Evolutionary conservation across 2,329 filamentous ascomycete genomes (phyloP).

Genomic region (Fusarium sp.): DNA sequence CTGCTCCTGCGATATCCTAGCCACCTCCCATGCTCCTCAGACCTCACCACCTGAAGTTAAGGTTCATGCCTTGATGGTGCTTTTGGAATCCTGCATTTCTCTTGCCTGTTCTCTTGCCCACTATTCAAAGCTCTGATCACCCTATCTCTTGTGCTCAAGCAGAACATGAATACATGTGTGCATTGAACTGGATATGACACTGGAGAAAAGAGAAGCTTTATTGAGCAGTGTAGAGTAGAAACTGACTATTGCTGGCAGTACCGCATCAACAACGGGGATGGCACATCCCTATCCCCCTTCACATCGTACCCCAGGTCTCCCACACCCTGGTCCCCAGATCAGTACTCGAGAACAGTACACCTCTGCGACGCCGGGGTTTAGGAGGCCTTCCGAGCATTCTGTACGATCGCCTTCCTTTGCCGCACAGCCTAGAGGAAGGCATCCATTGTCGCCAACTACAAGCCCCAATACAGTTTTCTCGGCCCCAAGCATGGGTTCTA

Average conservation of each 20-base stretch:
- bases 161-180: constrained; percentile 10
- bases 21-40: constrained; percentile 11
- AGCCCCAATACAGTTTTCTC: constrained; percentile 62
- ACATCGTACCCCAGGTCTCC: constrained; percentile 62
- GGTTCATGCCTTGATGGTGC: constrained; percentile 3
- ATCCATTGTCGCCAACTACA: constrained; percentile 66
- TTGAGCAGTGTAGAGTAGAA: constrained; percentile 20
- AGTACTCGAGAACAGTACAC: constrained; percentile 67
- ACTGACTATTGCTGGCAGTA: constrained; percentile 55
- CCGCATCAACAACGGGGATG: constrained; percentile 66
- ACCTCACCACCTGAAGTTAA: constrained; percentile 8
- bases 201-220: constrained; percentile 7
- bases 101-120: background rate
- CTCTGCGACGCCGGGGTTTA: constrained; percentile 63
- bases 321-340: constrained; percentile 63
- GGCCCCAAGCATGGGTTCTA: constrained; percentile 64
- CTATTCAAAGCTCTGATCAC: background rate
- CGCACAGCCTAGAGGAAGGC: constrained; percentile 59
- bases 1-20: constrained; percentile 1
- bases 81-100: background rate
- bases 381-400: constrained; percentile 63
- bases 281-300: constrained; percentile 64
- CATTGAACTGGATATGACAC: constrained; percentile 18
- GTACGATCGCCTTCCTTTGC: constrained; percentile 66
- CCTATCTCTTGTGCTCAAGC: background rate